A percentile compares a stretch with the other conserved stretches of the same genome.
Evolutionary conservation across 176 grass and related monocot genomes (phyloP).

Genomic region (Oryza nivara): DNA sequence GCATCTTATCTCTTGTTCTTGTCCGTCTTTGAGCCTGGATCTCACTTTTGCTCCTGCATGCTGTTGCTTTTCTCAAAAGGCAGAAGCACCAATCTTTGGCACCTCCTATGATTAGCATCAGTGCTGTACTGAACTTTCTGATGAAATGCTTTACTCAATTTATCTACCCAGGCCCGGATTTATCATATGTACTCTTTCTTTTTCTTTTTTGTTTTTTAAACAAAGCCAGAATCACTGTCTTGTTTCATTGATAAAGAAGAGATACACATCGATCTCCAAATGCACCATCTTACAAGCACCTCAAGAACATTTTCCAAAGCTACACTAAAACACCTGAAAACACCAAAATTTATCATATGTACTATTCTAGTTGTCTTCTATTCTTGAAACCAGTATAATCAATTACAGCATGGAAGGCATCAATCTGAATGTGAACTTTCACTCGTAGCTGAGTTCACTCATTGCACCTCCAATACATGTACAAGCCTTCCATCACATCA

Average conservation of each 20-base stretch:
- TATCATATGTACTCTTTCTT: too few relatives aligned
- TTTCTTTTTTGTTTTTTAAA: too few relatives aligned
- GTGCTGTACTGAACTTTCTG: neutral
- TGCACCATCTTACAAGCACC: too few relatives aligned
- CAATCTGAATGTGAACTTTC: neutral
- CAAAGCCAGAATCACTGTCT: too few relatives aligned
- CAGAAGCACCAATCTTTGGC: neutral
- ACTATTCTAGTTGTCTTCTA: neutral
- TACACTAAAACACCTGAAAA: too few relatives aligned
- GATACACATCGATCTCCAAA: too few relatives aligned
- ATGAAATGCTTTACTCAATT: neutral
- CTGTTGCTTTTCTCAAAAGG: conserved; percentile 1
- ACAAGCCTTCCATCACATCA: neutral
- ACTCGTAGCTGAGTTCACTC: too few relatives aligned
- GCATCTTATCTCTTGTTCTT: neutral
- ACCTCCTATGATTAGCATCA: neutral
- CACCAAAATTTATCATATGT: too few relatives aligned
- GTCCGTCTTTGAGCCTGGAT: conserved; percentile 7
- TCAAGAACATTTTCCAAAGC: too few relatives aligned
- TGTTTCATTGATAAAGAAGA: too few relatives aligned
- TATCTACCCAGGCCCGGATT: neutral
- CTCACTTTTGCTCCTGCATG: conserved; percentile 16
- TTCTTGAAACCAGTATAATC: neutral
- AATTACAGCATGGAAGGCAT: neutral
- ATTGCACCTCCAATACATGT: neutral